Base-by-base conservation (phyloP, 2,329 filamentous ascomycete genomes). In the Venturia asperata region DNA sequence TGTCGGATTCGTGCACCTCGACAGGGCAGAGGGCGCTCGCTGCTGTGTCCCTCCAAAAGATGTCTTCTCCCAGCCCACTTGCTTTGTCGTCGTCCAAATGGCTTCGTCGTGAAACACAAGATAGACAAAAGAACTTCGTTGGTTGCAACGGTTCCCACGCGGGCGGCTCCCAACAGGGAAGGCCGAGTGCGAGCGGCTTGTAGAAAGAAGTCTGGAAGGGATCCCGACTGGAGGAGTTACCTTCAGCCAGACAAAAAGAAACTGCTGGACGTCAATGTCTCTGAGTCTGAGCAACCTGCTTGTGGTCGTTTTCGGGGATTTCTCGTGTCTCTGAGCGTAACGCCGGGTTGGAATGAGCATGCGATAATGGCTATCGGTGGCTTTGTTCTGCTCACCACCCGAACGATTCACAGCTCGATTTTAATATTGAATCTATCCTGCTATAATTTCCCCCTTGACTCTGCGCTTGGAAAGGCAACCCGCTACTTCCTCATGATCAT, bases 131-230 rank as follows among this genome's bases (percentile, higher is more conserved):
- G 19, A 37, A 21, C 15, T 58, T 39, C 1, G 30, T 58, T 58
- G 52, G 52, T 10, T n/a, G 27, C 37, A 15, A 58, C 27, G 19
- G 52, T 37, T 58, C 27, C 52, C 52, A 58, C 52, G 52, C 52
- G 52, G 52, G 52, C 52, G 52, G 52, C 52, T 58, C 27, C 30
- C 19, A 37, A n/a, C 52, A 58, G 52, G 52, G 27, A 37, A 58
- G 30, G 52, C 30, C 37, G 52, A 37, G 9, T 37, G 52, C 30
- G 30, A 56, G 49, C 49, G 49, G 49, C 49, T 56, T 56, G 24
- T 9, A 58, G 52, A 58, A 58, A 37, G 27, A 27, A 58, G 15
- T 55, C 17, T 34, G 24, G 49, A 17, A 30, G 7, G 15, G 47
- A 30, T 52, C 17, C 47, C 47, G 21, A 52, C 6, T 10, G 17